Conservation (phyloP, 306 rosid genomes). For the Corylus heterophylla region DNA sequence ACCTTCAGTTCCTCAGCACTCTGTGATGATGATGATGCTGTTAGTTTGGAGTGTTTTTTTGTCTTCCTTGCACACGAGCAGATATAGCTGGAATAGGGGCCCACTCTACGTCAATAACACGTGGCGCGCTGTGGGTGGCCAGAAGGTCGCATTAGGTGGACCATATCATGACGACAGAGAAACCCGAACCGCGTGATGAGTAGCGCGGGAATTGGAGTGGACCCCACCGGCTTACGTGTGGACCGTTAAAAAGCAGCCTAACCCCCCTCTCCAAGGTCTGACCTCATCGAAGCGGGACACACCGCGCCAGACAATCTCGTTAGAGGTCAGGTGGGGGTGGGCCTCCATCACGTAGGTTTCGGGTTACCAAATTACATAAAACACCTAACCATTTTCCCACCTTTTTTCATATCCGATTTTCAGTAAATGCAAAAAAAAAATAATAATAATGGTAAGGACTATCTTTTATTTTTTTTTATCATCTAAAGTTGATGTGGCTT, state of each 20-base stretch:
- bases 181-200: slow-evolving; percentile 19
- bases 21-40: not conserved
- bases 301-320: not conserved
- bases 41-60: not conserved
- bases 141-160: not conserved
- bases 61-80: not conserved
- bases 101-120: not conserved
- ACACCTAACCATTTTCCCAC: not conserved
- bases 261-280: slow-evolving; percentile 14
- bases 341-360: not conserved
- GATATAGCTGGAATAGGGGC: not conserved
- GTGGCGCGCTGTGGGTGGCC: not conserved
- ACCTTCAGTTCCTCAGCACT: not conserved
- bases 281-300: slow-evolving; percentile 31
- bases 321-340: slow-evolving; percentile 8
- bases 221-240: slow-evolving; percentile 20
- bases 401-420: too few relatives aligned
- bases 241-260: slow-evolving; percentile 44
- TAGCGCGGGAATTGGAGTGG: slow-evolving; percentile 15
- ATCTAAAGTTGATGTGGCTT: too few relatives aligned
- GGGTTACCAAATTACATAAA: not conserved
- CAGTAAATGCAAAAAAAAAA: too few relatives aligned
- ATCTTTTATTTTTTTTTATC: too few relatives aligned
- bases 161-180: not conserved
- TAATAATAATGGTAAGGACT: too few relatives aligned